Evolutionary conservation across 2,329 filamentous ascomycete species (phyloP).

Genomic region (Penicillium olsonii): DNA sequence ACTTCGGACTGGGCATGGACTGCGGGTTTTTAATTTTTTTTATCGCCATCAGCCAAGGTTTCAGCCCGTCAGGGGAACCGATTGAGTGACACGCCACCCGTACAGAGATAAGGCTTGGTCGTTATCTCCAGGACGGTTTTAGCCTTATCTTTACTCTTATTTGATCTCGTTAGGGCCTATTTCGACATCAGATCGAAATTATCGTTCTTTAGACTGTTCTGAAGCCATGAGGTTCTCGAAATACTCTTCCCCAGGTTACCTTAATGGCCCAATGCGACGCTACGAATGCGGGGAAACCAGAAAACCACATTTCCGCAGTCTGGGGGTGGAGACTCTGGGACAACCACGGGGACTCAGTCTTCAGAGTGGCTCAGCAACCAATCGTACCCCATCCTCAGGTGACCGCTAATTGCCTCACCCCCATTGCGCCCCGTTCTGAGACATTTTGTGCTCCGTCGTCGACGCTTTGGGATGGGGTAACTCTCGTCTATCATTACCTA

Average conservation of each 20-base stretch:
- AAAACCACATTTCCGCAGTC: neutral
- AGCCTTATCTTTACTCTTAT: neutral
- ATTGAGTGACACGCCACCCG: neutral
- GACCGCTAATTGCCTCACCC: neutral
- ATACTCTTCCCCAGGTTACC: neutral
- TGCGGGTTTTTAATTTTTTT: neutral
- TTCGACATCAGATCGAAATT: too few species aligned
- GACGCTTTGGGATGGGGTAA: neutral
- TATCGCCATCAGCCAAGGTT: neutral
- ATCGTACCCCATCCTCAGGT: neutral
- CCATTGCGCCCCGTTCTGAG: neutral
- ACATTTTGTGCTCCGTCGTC: neutral
- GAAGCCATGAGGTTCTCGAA: neutral
- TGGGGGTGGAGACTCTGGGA: neutral
- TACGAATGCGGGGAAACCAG: neutral
- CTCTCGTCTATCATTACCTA: neutral
- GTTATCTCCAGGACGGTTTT: neutral
- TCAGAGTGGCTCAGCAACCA: neutral
- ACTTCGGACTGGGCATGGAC: neutral
- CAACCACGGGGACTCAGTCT: neutral
- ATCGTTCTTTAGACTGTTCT: neutral
- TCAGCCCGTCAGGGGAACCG: neutral
- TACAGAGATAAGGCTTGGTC: neutral
- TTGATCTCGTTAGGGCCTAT: too few species aligned
- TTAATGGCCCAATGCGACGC: neutral